Conservation (phyloP, 1,284 basidiomycete genomes). For the Veloboletus limbatus region DNA sequence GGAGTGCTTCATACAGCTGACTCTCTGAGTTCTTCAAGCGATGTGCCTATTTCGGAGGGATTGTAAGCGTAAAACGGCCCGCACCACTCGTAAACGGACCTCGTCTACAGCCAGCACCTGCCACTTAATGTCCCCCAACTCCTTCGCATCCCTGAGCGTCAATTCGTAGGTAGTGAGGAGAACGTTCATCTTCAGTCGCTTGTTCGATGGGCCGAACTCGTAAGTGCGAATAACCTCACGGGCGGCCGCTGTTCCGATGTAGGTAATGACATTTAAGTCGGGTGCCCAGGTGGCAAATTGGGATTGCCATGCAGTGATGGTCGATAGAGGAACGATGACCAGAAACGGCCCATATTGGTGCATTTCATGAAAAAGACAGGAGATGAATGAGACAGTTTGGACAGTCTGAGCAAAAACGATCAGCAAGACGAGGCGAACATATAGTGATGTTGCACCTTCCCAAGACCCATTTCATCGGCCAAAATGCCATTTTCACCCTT, state of each 20-base stretch:
- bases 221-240: slow-evolving; percentile 90
- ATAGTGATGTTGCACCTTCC: slow-evolving; percentile 60
- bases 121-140: slow-evolving; percentile 95
- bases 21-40: slow-evolving; percentile 98
- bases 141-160: slow-evolving; percentile 86
- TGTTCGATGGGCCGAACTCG: slow-evolving; percentile 86
- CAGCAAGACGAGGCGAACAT: slow-evolving; percentile 9
- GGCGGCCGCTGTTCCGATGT: slow-evolving; percentile 87
- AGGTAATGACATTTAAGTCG: slow-evolving; percentile 95
- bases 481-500: slow-evolving; percentile 96
- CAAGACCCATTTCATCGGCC: slow-evolving; percentile 99
- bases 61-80: slow-evolving; percentile 9
- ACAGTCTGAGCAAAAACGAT: slow-evolving; percentile 61
- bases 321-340: slow-evolving; percentile 97
- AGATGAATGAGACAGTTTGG: slow-evolving; percentile 94
- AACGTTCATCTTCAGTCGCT: slow-evolving; percentile 96
- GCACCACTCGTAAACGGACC: slow-evolving; percentile 42
- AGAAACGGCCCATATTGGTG: slow-evolving; percentile 97
- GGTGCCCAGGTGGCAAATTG: slow-evolving; percentile 97
- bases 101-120: slow-evolving; percentile 96
- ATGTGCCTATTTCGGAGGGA: slow-evolving; percentile 66
- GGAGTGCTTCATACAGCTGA: slow-evolving; percentile 93
- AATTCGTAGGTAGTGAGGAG: slow-evolving; percentile 97
- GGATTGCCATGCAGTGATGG: slow-evolving; percentile 96
- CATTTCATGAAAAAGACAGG: slow-evolving; percentile 92